Percentiles rank a stretch among this genome's conserved stretches.
Evolutionary conservation across 352 stramenopile species (phyloP).

Genomic region (Globisporangium lucens): DNA sequence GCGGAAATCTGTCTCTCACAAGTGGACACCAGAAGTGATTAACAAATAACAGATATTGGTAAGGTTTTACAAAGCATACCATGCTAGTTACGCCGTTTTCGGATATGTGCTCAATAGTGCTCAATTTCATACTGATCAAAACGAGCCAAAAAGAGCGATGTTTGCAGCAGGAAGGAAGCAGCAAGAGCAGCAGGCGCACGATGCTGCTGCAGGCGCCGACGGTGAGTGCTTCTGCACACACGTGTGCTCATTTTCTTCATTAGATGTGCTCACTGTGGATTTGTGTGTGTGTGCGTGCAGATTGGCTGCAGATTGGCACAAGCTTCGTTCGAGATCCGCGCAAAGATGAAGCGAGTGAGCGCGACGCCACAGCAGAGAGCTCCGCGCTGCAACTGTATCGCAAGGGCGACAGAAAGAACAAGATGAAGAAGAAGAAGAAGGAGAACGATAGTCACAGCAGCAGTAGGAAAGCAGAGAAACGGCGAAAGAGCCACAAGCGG

Average conservation of each 20-base stretch:
- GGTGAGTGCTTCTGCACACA: not conserved
- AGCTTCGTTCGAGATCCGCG: constrained; percentile 10
- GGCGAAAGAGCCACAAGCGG: constrained; percentile 2
- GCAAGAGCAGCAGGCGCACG: not conserved
- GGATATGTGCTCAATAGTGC: not conserved
- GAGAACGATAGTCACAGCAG: constrained; percentile 44
- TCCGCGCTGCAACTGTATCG: constrained; percentile 15
- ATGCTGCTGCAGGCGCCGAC: not conserved
- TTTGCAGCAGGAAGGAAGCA: constrained; percentile 4
- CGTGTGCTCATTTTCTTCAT: not conserved
- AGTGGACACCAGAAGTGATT: too few relatives aligned
- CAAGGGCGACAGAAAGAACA: constrained; percentile 31
- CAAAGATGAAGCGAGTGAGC: not conserved
- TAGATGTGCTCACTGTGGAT: not conserved
- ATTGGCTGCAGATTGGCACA: constrained; percentile 14
- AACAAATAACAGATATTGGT: too few relatives aligned
- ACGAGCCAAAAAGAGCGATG: not conserved
- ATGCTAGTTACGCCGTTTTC: not conserved
- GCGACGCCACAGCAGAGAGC: constrained; percentile 1
- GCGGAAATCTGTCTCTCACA: too few relatives aligned
- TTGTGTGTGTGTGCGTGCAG: not conserved
- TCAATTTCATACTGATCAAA: too few relatives aligned
- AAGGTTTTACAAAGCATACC: too few relatives aligned
- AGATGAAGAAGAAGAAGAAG: constrained; percentile 51
- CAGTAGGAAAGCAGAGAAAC: not conserved